A percentile compares a stretch with the other conserved stretches of the same genome.
These are phyloP conservation scores for Alternaria incomplexa DNA, from an alignment of 2,329 filamentous ascomycete species.

Conservation along the genomic window DNA sequence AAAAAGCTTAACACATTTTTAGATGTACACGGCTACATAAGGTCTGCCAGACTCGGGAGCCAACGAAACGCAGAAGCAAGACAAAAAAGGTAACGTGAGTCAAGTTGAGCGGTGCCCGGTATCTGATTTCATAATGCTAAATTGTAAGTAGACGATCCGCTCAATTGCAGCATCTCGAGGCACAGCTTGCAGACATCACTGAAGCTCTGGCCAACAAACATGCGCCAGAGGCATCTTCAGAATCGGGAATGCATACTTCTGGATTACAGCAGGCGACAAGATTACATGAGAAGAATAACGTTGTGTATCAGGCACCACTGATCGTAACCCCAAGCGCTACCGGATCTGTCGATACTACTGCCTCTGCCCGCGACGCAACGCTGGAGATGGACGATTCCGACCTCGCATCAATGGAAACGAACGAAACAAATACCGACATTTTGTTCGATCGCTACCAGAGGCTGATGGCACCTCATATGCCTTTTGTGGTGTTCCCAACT, in stretches of 20 bases:
- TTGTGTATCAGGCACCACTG: not conserved
- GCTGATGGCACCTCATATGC: not conserved
- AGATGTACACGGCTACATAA: not conserved
- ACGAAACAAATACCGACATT: not conserved
- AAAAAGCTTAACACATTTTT: not conserved
- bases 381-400: not conserved
- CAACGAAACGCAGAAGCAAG: not conserved
- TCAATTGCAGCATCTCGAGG: not conserved
- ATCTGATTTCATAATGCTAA: no score
- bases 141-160: not conserved
- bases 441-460: not conserved
- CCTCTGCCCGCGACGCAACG: not conserved
- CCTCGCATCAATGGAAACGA: not conserved
- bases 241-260: not conserved
- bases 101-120: not conserved
- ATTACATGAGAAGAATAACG: not conserved
- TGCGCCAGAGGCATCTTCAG: not conserved
- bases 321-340: not conserved
- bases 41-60: not conserved
- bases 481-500: not conserved
- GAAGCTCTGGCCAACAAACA: not conserved
- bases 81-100: not conserved
- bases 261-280: rapidly evolving
- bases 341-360: not conserved
- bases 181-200: not conserved